phyloP scores from a whole-genome alignment of 495 filamentous ascomycete species.

The Evernia prunastri region DNA sequence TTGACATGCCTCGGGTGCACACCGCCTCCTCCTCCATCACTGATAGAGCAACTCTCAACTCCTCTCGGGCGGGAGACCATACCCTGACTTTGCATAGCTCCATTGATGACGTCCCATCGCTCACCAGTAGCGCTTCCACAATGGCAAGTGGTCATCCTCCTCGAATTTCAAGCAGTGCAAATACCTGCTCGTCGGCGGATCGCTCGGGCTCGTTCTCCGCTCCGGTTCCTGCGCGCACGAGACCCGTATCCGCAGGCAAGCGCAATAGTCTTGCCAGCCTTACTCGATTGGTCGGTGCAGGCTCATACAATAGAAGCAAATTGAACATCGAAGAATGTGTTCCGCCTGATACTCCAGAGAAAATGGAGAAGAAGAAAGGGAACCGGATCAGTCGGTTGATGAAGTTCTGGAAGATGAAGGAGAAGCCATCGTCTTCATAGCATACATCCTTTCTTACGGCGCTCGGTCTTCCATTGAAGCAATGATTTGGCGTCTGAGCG shows the following conservation, averaged over 20 bases:
- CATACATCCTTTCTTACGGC: neutral
- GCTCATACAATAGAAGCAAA: constrained; percentile 73
- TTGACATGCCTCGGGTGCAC: constrained; percentile 62
- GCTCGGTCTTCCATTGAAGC: neutral
- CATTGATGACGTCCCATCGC: constrained; percentile 78
- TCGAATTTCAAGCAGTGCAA: constrained; percentile 43
- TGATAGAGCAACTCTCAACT: constrained; percentile 54
- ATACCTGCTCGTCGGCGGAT: constrained; percentile 47
- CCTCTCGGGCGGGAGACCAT: constrained; percentile 50
- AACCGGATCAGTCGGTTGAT: constrained; percentile 73
- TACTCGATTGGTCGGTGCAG: constrained; percentile 73
- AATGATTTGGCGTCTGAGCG: constrained; percentile 14
- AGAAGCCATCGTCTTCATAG: constrained; percentile 31
- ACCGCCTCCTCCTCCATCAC: constrained; percentile 65
- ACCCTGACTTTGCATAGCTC: constrained; percentile 64
- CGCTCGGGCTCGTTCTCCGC: constrained; percentile 65
- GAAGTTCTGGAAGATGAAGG: constrained; percentile 72
- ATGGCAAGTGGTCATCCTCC: constrained; percentile 49
- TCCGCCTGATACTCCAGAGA: constrained; percentile 49
- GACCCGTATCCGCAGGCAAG: constrained; percentile 46
- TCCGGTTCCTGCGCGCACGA: constrained; percentile 51
- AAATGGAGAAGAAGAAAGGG: constrained; percentile 59
- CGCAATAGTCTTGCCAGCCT: constrained; percentile 80
- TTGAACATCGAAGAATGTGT: constrained; percentile 65
- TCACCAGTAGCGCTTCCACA: constrained; percentile 81